A percentile compares a stretch with the other conserved stretches of the same genome.
These are phyloP conservation scores for Amauroascus verrucosus DNA, from an alignment of 2,329 filamentous ascomycete genomes.

Conservation along the genomic window DNA sequence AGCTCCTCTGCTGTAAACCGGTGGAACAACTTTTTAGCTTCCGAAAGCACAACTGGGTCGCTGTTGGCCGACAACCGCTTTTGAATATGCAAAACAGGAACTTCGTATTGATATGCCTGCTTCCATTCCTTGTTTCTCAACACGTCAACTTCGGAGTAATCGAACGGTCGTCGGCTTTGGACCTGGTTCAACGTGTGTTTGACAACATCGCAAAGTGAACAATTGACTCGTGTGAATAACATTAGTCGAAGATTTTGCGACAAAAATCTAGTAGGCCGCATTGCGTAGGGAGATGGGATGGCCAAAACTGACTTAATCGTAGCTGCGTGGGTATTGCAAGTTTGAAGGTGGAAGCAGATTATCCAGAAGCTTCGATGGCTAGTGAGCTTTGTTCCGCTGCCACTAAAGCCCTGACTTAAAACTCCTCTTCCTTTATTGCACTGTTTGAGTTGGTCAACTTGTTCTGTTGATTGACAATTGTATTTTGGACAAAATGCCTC, in stretches of 20 bases:
- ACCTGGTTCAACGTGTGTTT: constrained; percentile 47
- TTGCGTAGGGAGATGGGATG: not conserved
- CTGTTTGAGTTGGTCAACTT: not conserved
- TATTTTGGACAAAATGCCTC: constrained; percentile 23
- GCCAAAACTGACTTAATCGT: constrained; percentile 2
- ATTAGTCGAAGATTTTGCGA: constrained; percentile 40
- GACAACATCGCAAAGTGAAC: constrained; percentile 51
- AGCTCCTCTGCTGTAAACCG: constrained; percentile 50
- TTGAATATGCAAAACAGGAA: constrained; percentile 53
- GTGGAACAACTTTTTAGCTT: constrained; percentile 53
- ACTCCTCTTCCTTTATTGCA: not conserved
- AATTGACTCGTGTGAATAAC: constrained; percentile 51
- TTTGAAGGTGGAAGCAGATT: constrained; percentile 1
- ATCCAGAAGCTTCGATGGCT: constrained; percentile 18
- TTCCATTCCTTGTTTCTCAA: constrained; percentile 51
- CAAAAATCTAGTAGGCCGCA: constrained; percentile 21
- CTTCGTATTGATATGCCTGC: constrained; percentile 53
- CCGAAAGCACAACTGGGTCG: constrained; percentile 45
- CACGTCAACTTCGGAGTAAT: constrained; percentile 51
- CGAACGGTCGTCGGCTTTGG: constrained; percentile 43
- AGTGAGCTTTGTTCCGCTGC: not conserved
- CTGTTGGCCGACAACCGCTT: constrained; percentile 35
- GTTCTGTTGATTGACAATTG: not conserved
- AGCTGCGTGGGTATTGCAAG: not conserved
- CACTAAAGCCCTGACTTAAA: not conserved